Conservation (phyloP, 1,284 basidiomycete species). For the Ceratobasidium sp. region DNA sequence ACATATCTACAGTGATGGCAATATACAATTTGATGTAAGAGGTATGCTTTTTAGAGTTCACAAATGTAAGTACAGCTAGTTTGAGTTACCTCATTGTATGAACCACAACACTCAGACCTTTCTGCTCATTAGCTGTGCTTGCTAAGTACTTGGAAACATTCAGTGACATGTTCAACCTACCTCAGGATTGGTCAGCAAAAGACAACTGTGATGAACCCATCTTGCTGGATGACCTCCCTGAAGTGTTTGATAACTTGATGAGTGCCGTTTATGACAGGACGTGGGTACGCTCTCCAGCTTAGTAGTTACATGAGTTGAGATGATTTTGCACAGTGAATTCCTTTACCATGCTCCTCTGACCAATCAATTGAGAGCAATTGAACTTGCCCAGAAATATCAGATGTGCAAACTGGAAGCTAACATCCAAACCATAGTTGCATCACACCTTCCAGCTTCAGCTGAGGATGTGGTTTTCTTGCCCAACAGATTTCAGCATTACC, state of each 20-base stretch:
- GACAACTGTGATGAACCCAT: background rate
- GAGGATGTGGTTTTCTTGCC: background rate
- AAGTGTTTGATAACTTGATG: background rate
- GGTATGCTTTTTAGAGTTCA: slow-evolving; percentile 12
- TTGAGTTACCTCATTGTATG: background rate
- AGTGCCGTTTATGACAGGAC: background rate
- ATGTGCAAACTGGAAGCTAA: slow-evolving; percentile 16
- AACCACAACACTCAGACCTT: background rate
- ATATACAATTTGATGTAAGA: slow-evolving; percentile 1
- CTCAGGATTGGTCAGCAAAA: background rate
- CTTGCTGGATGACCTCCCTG: background rate
- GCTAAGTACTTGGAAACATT: background rate
- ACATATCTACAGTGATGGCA: slow-evolving; percentile 24
- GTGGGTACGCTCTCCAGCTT: background rate
- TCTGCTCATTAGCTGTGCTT: background rate
- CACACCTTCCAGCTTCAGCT: background rate
- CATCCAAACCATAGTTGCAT: slow-evolving; percentile 1
- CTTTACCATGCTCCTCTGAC: too few relatives aligned
- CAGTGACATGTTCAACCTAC: slow-evolving; percentile 4
- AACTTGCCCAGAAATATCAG: slow-evolving; percentile 23
- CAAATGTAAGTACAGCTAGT: slow-evolving; percentile 3
- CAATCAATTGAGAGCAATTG: slow-evolving; percentile 1
- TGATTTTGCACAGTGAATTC: too few relatives aligned
- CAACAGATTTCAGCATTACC: slow-evolving; percentile 6
- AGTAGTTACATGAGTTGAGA: too few relatives aligned